Evolutionary conservation across 2,329 filamentous ascomycete species (phyloP).

Genomic region (Verticillium zaregamsianum): DNA sequence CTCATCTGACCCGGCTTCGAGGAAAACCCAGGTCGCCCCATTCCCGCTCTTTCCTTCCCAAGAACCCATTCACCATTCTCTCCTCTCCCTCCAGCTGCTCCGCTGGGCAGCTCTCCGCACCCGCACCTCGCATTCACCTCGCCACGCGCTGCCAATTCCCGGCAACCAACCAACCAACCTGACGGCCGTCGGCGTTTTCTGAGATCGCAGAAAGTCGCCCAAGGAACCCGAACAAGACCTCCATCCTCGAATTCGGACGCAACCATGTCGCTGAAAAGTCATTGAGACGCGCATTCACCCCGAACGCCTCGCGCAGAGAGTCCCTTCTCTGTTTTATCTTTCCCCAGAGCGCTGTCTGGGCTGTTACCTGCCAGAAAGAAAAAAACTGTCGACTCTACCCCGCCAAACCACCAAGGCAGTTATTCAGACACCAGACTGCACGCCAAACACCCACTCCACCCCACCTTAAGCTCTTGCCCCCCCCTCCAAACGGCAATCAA

Average conservation of each 20-base stretch:
- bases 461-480: constrained; percentile 1
- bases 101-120: neutral
- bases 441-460: constrained; percentile 3
- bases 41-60: too few relatives aligned
- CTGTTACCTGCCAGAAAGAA: constrained; percentile 6
- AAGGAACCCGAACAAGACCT: constrained; percentile 1
- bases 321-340: constrained; percentile 4
- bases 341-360: constrained; percentile 6
- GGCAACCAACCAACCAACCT: neutral
- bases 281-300: constrained; percentile 6
- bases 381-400: constrained; percentile 5
- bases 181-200: neutral
- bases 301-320: constrained; percentile 6
- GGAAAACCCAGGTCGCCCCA: neutral
- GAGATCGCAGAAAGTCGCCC: neutral
- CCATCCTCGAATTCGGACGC: constrained; percentile 4
- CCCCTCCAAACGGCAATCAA: neutral
- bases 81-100: neutral
- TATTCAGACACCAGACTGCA: constrained; percentile 3
- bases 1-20: neutral
- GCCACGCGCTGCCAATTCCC: neutral
- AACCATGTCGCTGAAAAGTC: constrained; percentile 13
- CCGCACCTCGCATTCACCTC: neutral
- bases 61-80: neutral
- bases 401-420: constrained; percentile 1